Conservation (phyloP, 345 rosid genomes). For the Rhodomyrtus tomentosa region DNA sequence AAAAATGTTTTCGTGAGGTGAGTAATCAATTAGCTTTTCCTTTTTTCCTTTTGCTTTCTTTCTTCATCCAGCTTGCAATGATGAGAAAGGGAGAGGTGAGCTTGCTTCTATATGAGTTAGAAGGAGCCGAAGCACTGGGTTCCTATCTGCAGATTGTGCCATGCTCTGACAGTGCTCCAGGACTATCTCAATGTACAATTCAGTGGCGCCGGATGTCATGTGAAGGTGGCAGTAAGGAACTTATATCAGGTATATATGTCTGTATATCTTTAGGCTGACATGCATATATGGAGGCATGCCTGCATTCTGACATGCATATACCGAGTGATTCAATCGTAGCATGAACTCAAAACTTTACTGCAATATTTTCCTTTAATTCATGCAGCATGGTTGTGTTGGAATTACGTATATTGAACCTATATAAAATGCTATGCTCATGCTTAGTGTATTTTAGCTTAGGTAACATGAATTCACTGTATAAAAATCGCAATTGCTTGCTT, state of each 20-base stretch:
- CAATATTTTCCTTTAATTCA: not conserved
- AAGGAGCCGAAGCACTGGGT: conserved; percentile 81
- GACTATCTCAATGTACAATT: conserved; percentile 59
- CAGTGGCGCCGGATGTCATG: conserved; percentile 85
- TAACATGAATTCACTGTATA: not conserved
- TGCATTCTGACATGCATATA: not conserved
- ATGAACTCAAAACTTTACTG: not conserved
- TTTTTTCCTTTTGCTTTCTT: not conserved
- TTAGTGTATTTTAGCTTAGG: not conserved
- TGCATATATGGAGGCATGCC: not conserved
- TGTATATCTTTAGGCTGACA: not conserved
- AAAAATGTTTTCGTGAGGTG: not conserved
- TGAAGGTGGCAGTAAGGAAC: conserved; percentile 66
- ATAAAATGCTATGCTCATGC: not conserved
- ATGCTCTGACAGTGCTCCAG: conserved; percentile 58
- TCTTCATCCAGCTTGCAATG: conserved; percentile 43
- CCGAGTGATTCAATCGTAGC: not conserved
- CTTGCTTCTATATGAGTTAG: conserved; percentile 46
- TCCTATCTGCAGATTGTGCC: conserved; percentile 61
- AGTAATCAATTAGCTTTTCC: not conserved
- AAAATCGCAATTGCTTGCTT: not conserved
- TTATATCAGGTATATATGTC: conserved; percentile 73
- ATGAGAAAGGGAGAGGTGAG: conserved; percentile 47
- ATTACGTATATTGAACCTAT: not conserved
- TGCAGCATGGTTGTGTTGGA: not conserved